Evolutionary conservation across 345 rosid genomes (phyloP), one percentile per base, ranked within the genome.

Genomic region (Melastoma malabathricum): DNA sequence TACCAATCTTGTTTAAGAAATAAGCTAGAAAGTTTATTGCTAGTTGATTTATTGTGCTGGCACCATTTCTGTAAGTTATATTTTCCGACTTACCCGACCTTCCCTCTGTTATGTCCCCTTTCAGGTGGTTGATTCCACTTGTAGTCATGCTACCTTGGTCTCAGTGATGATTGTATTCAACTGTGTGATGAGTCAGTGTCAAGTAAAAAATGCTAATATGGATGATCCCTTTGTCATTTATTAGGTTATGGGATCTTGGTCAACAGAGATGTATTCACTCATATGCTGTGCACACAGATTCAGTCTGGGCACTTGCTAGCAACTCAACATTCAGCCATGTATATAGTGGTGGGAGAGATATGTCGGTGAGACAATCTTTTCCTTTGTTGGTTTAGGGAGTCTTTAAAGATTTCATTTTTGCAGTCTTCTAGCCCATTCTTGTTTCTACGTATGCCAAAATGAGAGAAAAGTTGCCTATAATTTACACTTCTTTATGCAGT

Each of bases 241-340:
- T 27, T 68, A 93, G 99, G 72, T 72, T 93, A 55, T 93, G 99
- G 99, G 99, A 93, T 72, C 86, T 93, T 69, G 97, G 99, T 64
- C 97, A 88, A 79, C 99, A 93, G 69, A 84, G 99, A 49, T 93
- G 99, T 58, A 54, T 93, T 68, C 99, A 93, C 74, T 88, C 99
- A 47, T 93, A 93, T 73, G 97, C 99, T 15, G 99, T 93, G 64
- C 99, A 93, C 66, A 93, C 99, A 44, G 97, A 93, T 76, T 93
- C 99, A 69, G 99, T 93, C 50, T 93, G 99, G 99, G 94, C 99
- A 20, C 97, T 93, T 75, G 97, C 99, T 50, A 83, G 97, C 80
- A 75, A 86, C 53, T 79, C 99, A 17, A 64, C 97, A 15, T 88
- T 93, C 72, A 83, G 71, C 76, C 97, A 93, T 59, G 99, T 88